Evolutionary conservation across 345 rosid species (phyloP).

Genomic region (Salix udensis): DNA sequence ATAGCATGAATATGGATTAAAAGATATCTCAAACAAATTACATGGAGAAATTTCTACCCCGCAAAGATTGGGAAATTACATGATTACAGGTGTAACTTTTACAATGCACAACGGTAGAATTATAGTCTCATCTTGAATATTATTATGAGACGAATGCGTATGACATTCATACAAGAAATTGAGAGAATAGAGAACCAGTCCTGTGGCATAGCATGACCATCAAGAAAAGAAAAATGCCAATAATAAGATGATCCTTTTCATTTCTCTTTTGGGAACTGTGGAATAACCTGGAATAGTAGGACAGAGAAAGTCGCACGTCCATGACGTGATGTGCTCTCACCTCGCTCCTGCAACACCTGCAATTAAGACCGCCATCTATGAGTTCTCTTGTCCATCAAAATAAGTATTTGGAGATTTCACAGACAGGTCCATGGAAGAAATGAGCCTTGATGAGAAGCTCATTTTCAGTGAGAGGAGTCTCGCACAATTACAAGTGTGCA

Average conservation of each 20-base stretch:
- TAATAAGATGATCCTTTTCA: neutral
- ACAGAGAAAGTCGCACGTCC: slow-evolving; percentile 99
- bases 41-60: neutral
- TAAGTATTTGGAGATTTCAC: slow-evolving; percentile 6
- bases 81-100: neutral
- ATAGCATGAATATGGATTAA: slow-evolving; percentile 1
- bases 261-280: neutral
- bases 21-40: neutral
- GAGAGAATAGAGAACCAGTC: slow-evolving; percentile 16
- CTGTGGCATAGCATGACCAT: neutral
- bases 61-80: neutral
- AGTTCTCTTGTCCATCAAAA: slow-evolving; percentile 17
- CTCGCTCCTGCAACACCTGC: slow-evolving; percentile 97
- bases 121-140: slow-evolving; percentile 8
- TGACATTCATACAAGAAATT: neutral
- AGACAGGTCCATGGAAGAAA: neutral
- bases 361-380: slow-evolving; percentile 14
- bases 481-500: neutral
- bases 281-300: slow-evolving; percentile 86
- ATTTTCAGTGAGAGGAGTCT: neutral
- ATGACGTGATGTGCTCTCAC: slow-evolving; percentile 99
- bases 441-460: neutral
- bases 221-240: neutral
- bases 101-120: slow-evolving; percentile 6
- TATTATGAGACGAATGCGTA: neutral